Evolutionary conservation across 169 alveolate species (phyloP), one percentile per base, ranked within the genome.

Genomic region (Theileria sp.): DNA sequence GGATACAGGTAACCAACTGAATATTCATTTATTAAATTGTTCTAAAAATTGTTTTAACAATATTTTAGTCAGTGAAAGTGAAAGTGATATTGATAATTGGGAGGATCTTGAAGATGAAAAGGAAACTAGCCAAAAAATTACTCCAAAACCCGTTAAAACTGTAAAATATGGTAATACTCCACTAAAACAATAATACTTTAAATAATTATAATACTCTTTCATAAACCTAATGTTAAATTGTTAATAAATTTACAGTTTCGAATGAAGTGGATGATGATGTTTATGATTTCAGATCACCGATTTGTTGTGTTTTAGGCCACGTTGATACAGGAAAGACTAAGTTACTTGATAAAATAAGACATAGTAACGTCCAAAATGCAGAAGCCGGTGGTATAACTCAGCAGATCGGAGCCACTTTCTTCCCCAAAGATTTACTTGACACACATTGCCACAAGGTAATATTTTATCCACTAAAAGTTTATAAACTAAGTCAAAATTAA

Each of bases 351-450:
- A 98, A 98, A 87, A 94, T 98, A 32, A 91, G 99, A 50, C 96
- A 94, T 61, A 97, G 99, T n/a, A 98, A 98, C 86, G 99, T 98
- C 5, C 98, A 97, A 91, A 96, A 94, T 58, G 98, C 98, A 68
- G 99, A 98, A 92, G 99, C 99, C 3, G 99, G 99, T 3, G 99
- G 99, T 72, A 98, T 98, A 84, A 98, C 99, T 17, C 99, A 98
- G 88, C 99, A 98, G 91, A 98, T 98, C 54, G 99, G 99, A 44
- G 99, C 99, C 23, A 98, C 99, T 17, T 98, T 95, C 90, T 97
- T 98, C 94, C 99, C 99, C 38, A 94, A 93, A 67, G 98, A 95
- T 69, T 94, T 97, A 64, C 92, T 98, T 17, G 91, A 92, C 64
- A 96, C 92, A 79, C 98, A 96, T 85, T 86, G 94, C 70, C 86